Evolutionary conservation across 192 early-diverging fungal genomes (phyloP).

Genomic region (Phycomyces nitens): DNA sequence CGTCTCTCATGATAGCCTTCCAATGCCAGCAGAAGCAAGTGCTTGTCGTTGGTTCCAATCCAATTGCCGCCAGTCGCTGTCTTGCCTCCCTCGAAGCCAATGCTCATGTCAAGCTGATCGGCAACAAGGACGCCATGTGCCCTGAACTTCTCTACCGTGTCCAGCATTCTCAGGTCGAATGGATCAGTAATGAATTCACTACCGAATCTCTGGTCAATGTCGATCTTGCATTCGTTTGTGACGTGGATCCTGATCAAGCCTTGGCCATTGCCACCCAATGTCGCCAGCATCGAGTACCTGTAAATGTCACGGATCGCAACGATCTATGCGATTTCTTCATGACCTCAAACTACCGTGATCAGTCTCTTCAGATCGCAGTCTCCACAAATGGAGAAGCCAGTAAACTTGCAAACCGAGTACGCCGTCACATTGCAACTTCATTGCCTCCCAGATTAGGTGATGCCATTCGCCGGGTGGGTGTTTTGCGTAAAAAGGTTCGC

Average conservation of each 20-base stretch:
- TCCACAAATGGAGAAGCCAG: constrained; percentile 75
- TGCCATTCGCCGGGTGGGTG: constrained; percentile 56
- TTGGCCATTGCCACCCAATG: constrained; percentile 38
- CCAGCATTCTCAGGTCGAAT: constrained; percentile 31
- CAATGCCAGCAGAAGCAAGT: constrained; percentile 51
- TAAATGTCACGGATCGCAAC: constrained; percentile 73
- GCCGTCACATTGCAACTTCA: constrained; percentile 54
- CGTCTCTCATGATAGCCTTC: constrained; percentile 60
- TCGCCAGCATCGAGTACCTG: constrained; percentile 50
- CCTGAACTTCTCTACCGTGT: constrained; percentile 50
- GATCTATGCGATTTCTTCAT: constrained; percentile 82
- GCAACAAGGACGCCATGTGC: constrained; percentile 29
- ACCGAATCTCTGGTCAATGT: constrained; percentile 34
- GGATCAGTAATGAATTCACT: constrained; percentile 43
- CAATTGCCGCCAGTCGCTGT: constrained; percentile 62
- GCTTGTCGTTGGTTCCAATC: constrained; percentile 65
- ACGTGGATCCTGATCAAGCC: constrained; percentile 14
- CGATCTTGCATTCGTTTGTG: constrained; percentile 46
- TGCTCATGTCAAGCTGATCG: constrained; percentile 59
- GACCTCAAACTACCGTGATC: constrained; percentile 67
- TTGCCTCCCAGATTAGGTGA: constrained; percentile 58
- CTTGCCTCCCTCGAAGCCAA: constrained; percentile 68
- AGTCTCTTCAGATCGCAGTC: constrained; percentile 71
- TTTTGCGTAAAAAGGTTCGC: constrained; percentile 43
- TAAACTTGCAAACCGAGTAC: constrained; percentile 60